These are phyloP conservation scores for Lactarius psammicola DNA, from an alignment of 768 basidiomycete species.

Conservation along the genomic window DNA sequence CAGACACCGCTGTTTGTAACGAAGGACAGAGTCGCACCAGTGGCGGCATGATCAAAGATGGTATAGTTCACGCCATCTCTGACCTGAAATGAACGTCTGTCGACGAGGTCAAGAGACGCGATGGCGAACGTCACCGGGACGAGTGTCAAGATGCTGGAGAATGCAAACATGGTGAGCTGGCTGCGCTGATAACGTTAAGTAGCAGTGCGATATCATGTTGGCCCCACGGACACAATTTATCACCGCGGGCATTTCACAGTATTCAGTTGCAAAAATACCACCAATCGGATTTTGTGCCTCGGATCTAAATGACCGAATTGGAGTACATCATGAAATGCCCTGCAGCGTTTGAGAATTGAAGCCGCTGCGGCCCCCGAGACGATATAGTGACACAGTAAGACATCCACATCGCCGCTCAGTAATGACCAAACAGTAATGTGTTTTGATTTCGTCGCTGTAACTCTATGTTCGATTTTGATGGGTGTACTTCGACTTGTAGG, in stretches of 20 bases:
- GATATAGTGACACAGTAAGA: too few species aligned
- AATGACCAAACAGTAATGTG: background rate
- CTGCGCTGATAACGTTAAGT: background rate
- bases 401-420: too few species aligned
- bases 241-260: background rate
- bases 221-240: background rate
- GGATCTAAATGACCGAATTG: background rate
- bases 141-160: background rate
- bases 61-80: background rate
- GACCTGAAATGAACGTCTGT: conserved; percentile 2
- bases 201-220: background rate
- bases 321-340: background rate
- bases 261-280: background rate
- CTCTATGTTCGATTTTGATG: too few species aligned
- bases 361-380: too few species aligned
- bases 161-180: background rate
- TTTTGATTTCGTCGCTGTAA: too few species aligned
- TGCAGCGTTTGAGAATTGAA: background rate
- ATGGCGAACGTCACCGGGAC: background rate
- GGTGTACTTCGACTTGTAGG: too few species aligned
- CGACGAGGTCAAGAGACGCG: background rate
- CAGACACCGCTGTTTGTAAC: background rate
- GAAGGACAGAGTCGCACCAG: background rate
- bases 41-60: background rate
- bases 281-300: background rate